Conservation (phyloP, 2,329 filamentous ascomycete species). For the Neonectria coccinea region DNA sequence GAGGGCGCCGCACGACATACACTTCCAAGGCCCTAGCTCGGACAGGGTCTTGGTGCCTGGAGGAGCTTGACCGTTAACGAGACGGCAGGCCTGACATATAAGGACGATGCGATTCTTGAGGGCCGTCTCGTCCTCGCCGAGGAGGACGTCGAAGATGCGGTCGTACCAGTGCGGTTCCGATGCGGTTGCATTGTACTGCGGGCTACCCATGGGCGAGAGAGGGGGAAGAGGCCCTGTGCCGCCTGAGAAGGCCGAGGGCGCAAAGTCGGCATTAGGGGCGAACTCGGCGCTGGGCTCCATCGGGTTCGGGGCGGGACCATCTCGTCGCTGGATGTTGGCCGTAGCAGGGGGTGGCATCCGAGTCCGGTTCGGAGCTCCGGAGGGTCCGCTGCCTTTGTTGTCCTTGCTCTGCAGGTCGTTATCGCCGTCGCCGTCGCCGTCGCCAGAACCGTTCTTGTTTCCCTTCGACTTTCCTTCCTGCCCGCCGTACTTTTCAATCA, state of each 20-base stretch:
- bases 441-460: slow-evolving; percentile 45
- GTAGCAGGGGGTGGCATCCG: slow-evolving; percentile 69
- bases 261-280: slow-evolving; percentile 73
- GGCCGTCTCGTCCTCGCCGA: slow-evolving; percentile 94
- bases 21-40: slow-evolving; percentile 89
- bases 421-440: slow-evolving; percentile 25
- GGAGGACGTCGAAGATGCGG: slow-evolving; percentile 87
- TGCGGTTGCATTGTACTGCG: slow-evolving; percentile 37
- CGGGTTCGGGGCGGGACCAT: slow-evolving; percentile 44
- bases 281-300: slow-evolving; percentile 71
- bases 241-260: slow-evolving; percentile 52
- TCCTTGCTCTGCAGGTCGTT: slow-evolving; percentile 25
- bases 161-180: slow-evolving; percentile 86
- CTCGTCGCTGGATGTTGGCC: slow-evolving; percentile 68
- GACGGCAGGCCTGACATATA: slow-evolving; percentile 83
- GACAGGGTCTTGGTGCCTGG: slow-evolving; percentile 82
- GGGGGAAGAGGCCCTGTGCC: slow-evolving; percentile 32
- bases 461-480: slow-evolving; percentile 62
- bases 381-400: slow-evolving; percentile 32
- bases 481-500: slow-evolving; percentile 94
- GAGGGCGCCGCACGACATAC: slow-evolving; percentile 82
- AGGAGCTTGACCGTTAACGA: slow-evolving; percentile 96
- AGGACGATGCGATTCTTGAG: slow-evolving; percentile 91
- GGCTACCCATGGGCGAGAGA: slow-evolving; percentile 22
- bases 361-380: slow-evolving; percentile 54